phyloP scores from a whole-genome alignment of 1,284 basidiomycete species.

The Heterobasidion occidentale region DNA sequence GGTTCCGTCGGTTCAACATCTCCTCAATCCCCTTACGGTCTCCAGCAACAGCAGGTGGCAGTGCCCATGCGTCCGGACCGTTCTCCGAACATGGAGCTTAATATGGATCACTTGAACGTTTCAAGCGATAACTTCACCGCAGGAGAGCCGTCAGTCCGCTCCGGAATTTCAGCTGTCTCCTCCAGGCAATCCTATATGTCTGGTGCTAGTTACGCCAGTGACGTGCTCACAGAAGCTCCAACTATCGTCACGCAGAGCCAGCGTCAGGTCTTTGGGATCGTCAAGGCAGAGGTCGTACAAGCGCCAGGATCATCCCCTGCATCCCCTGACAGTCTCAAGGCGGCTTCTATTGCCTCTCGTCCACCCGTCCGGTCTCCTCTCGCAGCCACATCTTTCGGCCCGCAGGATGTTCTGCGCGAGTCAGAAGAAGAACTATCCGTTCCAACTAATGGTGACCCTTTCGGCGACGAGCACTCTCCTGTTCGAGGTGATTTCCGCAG shows the following conservation, averaged over 20 bases:
- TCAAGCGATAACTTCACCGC: constrained; percentile 37
- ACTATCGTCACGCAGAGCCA: constrained; percentile 70
- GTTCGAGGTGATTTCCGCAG: constrained; percentile 21
- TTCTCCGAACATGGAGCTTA: constrained; percentile 50
- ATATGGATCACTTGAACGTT: constrained; percentile 55
- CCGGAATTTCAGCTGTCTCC: constrained; percentile 42
- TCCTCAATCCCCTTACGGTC: constrained; percentile 11
- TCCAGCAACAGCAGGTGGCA: background rate
- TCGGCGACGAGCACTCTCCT: constrained; percentile 50
- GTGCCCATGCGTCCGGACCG: constrained; percentile 52
- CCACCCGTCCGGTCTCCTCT: constrained; percentile 54
- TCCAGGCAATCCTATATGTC: constrained; percentile 67
- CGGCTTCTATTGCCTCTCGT: constrained; percentile 31
- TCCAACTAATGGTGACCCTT: constrained; percentile 43
- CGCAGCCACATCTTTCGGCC: constrained; percentile 66
- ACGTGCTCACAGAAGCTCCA: constrained; percentile 71
- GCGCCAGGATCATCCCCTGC: constrained; percentile 35
- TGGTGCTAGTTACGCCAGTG: constrained; percentile 65
- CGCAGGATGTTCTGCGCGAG: constrained; percentile 52
- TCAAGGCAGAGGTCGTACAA: constrained; percentile 71
- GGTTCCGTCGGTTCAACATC: constrained; percentile 29
- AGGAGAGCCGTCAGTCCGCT: constrained; percentile 45
- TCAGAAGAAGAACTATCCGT: constrained; percentile 29
- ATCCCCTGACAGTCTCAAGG: constrained; percentile 18
- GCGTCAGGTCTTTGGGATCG: constrained; percentile 64